Evolutionary conservation across 495 filamentous ascomycete genomes (phyloP).

Genomic region (Aspergillus diversus): DNA sequence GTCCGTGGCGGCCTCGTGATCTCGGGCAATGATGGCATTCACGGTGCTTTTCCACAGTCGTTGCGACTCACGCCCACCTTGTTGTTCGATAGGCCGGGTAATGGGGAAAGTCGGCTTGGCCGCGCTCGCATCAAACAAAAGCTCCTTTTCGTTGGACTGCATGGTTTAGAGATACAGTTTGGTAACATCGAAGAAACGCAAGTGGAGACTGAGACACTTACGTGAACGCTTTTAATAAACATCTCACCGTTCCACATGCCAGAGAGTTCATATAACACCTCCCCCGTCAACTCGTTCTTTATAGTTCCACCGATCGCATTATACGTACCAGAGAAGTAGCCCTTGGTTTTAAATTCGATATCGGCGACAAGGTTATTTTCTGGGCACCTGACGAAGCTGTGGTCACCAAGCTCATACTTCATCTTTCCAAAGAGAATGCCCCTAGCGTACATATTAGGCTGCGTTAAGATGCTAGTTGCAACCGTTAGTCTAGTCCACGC

Average conservation of each 20-base stretch:
- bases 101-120: constrained; percentile 74
- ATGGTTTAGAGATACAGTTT: constrained; percentile 12
- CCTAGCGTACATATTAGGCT: constrained; percentile 99
- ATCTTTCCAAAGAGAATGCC: constrained; percentile 98
- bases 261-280: constrained; percentile 84
- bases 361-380: constrained; percentile 86
- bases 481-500: constrained; percentile 1
- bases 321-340: constrained; percentile 94
- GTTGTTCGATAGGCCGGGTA: constrained; percentile 80
- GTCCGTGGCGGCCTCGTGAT: constrained; percentile 89
- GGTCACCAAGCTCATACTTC: constrained; percentile 98
- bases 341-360: constrained; percentile 98
- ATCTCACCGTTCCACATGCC: constrained; percentile 96
- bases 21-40: constrained; percentile 74
- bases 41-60: constrained; percentile 81
- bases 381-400: constrained; percentile 91
- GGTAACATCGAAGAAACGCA: background rate
- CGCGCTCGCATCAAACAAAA: constrained; percentile 84
- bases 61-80: constrained; percentile 89
- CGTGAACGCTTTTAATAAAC: constrained; percentile 80
- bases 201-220: constrained; percentile 41
- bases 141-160: constrained; percentile 83
- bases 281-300: constrained; percentile 84
- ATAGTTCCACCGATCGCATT: constrained; percentile 94
- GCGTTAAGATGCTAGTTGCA: constrained; percentile 73